These are phyloP conservation scores for Graphiopsis chlorocephala DNA, from an alignment of 2,329 filamentous ascomycete species.

Conservation along the genomic window DNA sequence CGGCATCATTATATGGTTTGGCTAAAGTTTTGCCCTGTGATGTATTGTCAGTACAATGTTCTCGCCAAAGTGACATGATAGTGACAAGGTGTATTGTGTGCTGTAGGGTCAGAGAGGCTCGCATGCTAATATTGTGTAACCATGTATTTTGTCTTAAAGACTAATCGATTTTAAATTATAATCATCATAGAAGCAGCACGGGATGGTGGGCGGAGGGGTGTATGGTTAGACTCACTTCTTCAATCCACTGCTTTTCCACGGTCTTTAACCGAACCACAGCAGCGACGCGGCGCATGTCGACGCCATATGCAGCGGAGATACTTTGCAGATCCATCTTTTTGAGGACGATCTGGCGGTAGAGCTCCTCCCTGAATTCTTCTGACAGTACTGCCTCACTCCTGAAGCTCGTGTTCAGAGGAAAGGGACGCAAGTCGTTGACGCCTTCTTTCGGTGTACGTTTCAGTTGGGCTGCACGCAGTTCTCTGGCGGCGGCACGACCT, in stretches of 20 bases:
- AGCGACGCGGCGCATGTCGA: conserved; percentile 80
- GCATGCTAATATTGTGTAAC: conserved; percentile 78
- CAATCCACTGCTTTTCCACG: conserved; percentile 74
- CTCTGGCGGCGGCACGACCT: conserved; percentile 19
- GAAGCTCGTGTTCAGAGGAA: conserved; percentile 72
- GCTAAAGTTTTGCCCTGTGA: conserved; percentile 74
- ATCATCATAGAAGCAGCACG: conserved; percentile 58
- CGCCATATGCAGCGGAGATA: conserved; percentile 71
- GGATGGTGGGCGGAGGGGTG: conserved; percentile 3
- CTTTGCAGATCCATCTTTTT: conserved; percentile 67
- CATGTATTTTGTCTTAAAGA: conserved; percentile 95
- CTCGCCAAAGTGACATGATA: neutral
- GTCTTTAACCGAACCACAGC: conserved; percentile 84
- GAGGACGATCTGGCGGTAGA: conserved; percentile 67
- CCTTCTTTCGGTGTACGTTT: conserved; percentile 28
- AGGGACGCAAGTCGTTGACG: conserved; percentile 52
- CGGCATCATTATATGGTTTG: conserved; percentile 69
- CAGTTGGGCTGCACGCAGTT: conserved; percentile 23
- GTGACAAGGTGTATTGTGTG: conserved; percentile 8
- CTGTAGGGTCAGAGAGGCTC: conserved; percentile 65
- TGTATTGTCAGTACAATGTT: conserved; percentile 14
- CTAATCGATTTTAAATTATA: conserved; percentile 85
- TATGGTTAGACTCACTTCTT: conserved; percentile 61
- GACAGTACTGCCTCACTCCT: conserved; percentile 69
- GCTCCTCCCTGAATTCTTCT: conserved; percentile 68